Conservation (phyloP, 805 yeast genomes). For the Suhomyces faveliae region DNA sequence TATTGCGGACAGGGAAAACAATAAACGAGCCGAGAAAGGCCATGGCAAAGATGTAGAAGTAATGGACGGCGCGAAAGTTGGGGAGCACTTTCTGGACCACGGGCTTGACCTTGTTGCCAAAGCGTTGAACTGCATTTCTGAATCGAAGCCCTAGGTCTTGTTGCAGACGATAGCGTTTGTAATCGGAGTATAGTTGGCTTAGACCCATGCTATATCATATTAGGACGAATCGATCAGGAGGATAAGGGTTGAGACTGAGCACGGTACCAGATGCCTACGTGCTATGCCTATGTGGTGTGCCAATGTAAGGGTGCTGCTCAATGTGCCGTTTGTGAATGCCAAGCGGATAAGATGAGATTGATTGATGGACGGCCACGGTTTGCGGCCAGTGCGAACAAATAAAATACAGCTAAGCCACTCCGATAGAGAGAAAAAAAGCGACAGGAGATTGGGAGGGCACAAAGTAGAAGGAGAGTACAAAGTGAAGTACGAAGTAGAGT, state of each 20-base stretch:
- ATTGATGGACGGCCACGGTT: no score
- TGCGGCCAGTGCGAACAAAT: no score
- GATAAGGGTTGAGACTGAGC: neutral
- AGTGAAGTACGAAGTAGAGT: no score
- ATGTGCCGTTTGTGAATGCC: no score
- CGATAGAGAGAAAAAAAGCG: no score
- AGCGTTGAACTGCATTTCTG: constrained; percentile 34
- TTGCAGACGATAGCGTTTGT: constrained; percentile 6
- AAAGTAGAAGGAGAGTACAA: no score
- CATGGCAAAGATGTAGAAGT: constrained; percentile 62
- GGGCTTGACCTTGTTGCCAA: constrained; percentile 42
- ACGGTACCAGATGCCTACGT: no score
- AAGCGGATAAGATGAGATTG: no score
- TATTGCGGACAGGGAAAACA: constrained; percentile 69
- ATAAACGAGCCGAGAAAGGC: constrained; percentile 69
- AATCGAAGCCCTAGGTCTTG: constrained; percentile 18
- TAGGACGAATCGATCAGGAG: neutral
- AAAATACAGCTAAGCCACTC: no score
- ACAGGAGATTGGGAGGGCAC: no score
- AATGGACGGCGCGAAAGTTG: constrained; percentile 64
- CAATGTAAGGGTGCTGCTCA: no score
- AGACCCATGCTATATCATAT: constrained; percentile 7
- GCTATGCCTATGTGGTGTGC: no score
- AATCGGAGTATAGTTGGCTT: constrained; percentile 7
- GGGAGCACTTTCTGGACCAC: constrained; percentile 44